These are phyloP conservation scores for Calamus simplicifolius DNA, from an alignment of 176 grass and related monocot species.

Conservation along the genomic window DNA sequence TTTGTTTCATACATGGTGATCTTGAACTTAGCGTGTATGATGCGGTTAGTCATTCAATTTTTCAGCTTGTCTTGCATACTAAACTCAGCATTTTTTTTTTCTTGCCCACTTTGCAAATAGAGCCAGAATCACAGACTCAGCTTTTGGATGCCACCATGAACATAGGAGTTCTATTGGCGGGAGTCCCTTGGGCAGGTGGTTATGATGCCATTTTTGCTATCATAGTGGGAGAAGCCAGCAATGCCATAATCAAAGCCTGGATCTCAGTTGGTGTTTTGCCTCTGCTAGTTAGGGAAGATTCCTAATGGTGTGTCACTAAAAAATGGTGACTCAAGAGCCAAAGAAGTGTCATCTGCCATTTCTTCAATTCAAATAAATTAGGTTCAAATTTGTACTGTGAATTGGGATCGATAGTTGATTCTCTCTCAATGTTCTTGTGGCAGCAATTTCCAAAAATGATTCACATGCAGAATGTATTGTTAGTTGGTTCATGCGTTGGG, in stretches of 20 bases:
- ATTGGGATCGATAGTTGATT: no score
- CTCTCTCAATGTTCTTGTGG: no score
- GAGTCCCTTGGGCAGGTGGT: conserved; percentile 84
- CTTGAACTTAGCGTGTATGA: not conserved
- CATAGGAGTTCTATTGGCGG: conserved; percentile 75
- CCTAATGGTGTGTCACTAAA: conserved; percentile 63
- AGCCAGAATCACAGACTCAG: conserved; percentile 72
- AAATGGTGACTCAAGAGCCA: conserved; percentile 76
- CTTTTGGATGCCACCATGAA: conserved; percentile 77
- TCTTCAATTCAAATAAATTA: conserved; percentile 62
- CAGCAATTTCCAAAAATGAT: no score
- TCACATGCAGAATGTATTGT: no score
- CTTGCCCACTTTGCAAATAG: conserved; percentile 43
- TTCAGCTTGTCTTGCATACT: not conserved
- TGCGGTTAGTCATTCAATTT: not conserved
- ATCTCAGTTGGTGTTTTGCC: conserved; percentile 58
- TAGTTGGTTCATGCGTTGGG: no score
- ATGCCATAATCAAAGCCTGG: conserved; percentile 49
- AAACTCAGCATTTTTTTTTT: no score
- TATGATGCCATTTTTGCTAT: conserved; percentile 85
- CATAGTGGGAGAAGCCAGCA: conserved; percentile 63
- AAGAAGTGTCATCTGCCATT: conserved; percentile 62
- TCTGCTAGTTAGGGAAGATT: conserved; percentile 74
- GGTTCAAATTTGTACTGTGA: not conserved
- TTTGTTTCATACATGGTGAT: no score